Conservation (phyloP, 176 grass and related monocot genomes). For the Oryza brachyantha region DNA sequence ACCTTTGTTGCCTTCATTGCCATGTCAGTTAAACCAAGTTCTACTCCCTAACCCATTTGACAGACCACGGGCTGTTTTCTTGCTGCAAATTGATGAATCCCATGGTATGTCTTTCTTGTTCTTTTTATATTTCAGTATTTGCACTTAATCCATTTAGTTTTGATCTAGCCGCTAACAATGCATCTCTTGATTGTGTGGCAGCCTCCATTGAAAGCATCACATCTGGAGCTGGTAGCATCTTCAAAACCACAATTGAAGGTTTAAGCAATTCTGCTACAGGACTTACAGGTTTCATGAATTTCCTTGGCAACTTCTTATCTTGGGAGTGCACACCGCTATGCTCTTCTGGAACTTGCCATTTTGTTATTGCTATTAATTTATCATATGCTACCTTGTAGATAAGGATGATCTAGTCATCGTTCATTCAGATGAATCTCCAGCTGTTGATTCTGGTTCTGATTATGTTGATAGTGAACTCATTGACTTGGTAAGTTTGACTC, state of each 20-base stretch:
- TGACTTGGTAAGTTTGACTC: slow-evolving; percentile 56
- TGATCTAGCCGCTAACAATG: slow-evolving; percentile 16
- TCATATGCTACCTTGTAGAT: slow-evolving; percentile 49
- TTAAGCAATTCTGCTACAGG: slow-evolving; percentile 36
- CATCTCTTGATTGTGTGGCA: slow-evolving; percentile 24
- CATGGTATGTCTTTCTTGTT: slow-evolving; percentile 42
- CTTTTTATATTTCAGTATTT: not conserved
- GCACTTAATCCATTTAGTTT: not conserved
- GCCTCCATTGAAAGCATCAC: slow-evolving; percentile 39
- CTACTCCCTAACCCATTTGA: slow-evolving; percentile 82
- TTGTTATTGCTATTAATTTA: slow-evolving; percentile 17
- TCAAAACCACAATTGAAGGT: slow-evolving; percentile 60
- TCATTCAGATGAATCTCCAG: slow-evolving; percentile 58
- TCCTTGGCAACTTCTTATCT: slow-evolving; percentile 3
- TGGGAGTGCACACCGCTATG: slow-evolving; percentile 6
- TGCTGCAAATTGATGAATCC: slow-evolving; percentile 67
- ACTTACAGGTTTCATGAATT: slow-evolving; percentile 69
- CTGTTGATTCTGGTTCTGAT: slow-evolving; percentile 45
- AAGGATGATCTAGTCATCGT: slow-evolving; percentile 77
- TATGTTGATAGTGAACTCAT: slow-evolving; percentile 71
- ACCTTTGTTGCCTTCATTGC: slow-evolving; percentile 18
- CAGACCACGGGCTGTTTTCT: slow-evolving; percentile 69
- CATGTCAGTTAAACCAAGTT: slow-evolving; percentile 76
- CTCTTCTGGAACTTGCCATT: not conserved
- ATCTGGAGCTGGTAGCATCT: slow-evolving; percentile 42